Conservation (phyloP, 139 green algal genomes). For the Deuterostichococcus epilithicus region DNA sequence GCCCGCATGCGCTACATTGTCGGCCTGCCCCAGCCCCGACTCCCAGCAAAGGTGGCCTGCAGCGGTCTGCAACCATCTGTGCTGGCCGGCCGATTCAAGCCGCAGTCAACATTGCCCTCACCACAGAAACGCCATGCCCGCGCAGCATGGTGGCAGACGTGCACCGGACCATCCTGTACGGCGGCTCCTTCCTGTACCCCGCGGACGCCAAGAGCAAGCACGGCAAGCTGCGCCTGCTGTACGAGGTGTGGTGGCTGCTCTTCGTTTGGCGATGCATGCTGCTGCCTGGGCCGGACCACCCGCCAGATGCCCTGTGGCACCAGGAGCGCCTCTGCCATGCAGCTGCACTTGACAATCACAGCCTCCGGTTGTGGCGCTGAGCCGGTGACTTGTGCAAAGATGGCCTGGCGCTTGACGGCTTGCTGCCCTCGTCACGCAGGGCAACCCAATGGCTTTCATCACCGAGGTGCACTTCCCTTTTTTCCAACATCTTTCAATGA, state of each 20-base stretch:
- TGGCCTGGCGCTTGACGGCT: background rate
- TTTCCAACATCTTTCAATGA: background rate
- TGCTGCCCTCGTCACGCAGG: background rate
- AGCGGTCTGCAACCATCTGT: too few species aligned
- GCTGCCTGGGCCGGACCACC: too few species aligned
- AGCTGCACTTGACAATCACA: background rate
- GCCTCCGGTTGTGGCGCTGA: background rate
- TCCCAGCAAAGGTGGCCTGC: too few species aligned
- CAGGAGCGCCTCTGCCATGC: background rate
- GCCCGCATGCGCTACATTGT: too few species aligned
- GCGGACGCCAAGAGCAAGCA: conserved; percentile 60
- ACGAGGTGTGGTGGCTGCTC: conserved; percentile 37
- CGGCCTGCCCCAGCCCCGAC: too few species aligned
- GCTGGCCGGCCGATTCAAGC: too few species aligned
- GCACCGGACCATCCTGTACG: conserved; percentile 73
- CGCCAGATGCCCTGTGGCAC: too few species aligned
- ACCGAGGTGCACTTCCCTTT: background rate
- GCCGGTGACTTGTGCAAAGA: background rate
- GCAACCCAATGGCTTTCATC: background rate
- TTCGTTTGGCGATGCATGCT: background rate
- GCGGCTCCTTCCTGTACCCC: conserved; percentile 73
- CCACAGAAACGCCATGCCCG: too few species aligned
- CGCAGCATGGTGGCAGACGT: conserved; percentile 73
- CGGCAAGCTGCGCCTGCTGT: conserved; percentile 73
- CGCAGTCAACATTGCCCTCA: too few species aligned